Conservation (phyloP, 148 eudicot species). For the Camellia granthamiana region DNA sequence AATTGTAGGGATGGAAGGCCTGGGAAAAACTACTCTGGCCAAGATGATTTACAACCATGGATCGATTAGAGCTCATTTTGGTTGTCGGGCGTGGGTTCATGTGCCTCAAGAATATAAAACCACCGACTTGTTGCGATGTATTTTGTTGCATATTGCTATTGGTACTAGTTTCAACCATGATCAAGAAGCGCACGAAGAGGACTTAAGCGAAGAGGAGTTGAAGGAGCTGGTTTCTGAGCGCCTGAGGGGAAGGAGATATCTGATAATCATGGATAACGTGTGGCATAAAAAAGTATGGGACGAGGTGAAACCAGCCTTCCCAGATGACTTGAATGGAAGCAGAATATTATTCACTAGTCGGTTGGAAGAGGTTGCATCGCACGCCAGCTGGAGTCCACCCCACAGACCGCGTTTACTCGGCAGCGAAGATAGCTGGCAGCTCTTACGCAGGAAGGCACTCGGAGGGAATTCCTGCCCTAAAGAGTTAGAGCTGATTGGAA, state of each 20-base stretch:
- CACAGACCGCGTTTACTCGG: not conserved
- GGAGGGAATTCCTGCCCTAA: not conserved
- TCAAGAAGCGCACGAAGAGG: not conserved
- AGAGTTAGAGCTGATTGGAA: not conserved
- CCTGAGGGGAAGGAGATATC: not conserved
- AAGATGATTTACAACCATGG: not conserved
- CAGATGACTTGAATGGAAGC: not conserved
- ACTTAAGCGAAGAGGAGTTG: not conserved
- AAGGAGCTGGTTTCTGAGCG: not conserved
- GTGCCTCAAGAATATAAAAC: not conserved
- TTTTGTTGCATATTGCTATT: not conserved
- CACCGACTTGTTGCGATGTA: not conserved
- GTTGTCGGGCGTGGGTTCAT: conserved; percentile 13
- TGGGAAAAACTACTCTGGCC: not conserved
- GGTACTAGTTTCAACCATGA: too few species aligned
- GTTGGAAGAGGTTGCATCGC: not conserved
- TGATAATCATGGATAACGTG: conserved; percentile 6
- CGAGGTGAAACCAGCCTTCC: conserved; percentile 5
- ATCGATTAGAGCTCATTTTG: not conserved
- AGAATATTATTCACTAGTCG: conserved; percentile 13
- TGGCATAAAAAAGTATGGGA: conserved; percentile 11
- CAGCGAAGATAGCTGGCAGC: not conserved
- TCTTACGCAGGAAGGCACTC: not conserved
- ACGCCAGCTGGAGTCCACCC: not conserved
- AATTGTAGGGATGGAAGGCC: not conserved